phyloP scores from a whole-genome alignment of 345 rosid species.

The Arabidopsis arenosa region DNA sequence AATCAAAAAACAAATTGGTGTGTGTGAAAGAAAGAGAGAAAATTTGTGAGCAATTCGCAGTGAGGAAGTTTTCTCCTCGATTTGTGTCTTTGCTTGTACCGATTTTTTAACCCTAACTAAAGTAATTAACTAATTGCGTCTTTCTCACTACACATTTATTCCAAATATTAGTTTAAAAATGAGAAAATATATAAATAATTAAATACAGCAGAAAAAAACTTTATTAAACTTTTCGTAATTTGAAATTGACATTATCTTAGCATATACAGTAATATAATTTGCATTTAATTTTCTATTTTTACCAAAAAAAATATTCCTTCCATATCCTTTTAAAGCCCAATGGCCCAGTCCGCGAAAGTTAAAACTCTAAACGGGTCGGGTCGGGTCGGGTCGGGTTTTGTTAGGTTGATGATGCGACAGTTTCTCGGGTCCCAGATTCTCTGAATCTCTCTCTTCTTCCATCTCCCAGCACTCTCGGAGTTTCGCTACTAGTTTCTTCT shows the following conservation, averaged over 20 bases:
- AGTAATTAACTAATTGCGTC: not conserved
- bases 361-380: not conserved
- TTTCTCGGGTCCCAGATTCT: too few species aligned
- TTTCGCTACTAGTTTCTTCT: not conserved
- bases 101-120: not conserved
- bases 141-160: constrained; percentile 1
- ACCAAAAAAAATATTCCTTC: too few species aligned
- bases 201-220: too few species aligned
- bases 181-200: too few species aligned
- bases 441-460: not conserved
- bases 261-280: too few species aligned
- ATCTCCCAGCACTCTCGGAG: not conserved
- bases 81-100: constrained; percentile 26
- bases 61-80: not conserved
- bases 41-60: constrained; percentile 16
- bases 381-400: not conserved
- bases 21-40: not conserved
- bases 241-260: too few species aligned
- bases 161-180: too few species aligned
- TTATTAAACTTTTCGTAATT: too few species aligned
- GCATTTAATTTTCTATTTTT: too few species aligned
- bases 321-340: too few species aligned
- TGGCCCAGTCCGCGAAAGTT: too few species aligned
- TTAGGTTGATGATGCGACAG: too few species aligned
- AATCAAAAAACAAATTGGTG: not conserved